Evolutionary conservation across 2,329 filamentous ascomycete species (phyloP), one percentile per base, ranked within the genome.

Genomic region (Fusarium piperis): DNA sequence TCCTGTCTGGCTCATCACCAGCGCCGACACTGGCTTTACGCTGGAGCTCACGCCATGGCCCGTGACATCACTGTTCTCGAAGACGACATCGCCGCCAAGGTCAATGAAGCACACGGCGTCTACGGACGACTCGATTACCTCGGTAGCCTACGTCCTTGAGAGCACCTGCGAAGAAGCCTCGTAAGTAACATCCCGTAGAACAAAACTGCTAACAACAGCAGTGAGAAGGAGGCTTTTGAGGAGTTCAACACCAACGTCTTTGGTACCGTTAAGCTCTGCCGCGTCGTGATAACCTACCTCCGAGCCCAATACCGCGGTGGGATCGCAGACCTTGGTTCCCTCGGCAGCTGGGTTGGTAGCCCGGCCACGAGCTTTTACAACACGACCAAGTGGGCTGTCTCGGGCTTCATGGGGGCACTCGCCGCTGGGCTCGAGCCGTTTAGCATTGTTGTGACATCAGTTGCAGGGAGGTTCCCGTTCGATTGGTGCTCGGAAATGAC

Each of bases 161-260:
- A 63, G 68, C 16, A 59, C 68, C 9, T 59, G 59, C 23, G 70
- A 72, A 41, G 70, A 72, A 56, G 59, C 65, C n/a, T 66, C 59
- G 65, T 62, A 46, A 60, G 70, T 23, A 26, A 13, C 32, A 13
- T 35, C 8, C 15, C 20, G 20, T 16, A 18, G 23, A 32, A 32
- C 18, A 11, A 6, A 15, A 10, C 18, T 9, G 18, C 32, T 60
- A n/a, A 61, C 23, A 11, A 26, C 12, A 16, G n/a, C 11, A 78
- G 73, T 59, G 65, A 73, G 28, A 72, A 78, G 26, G 79, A 82
- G 59, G 74, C 79, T 32, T 74, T 74, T 12, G 78, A 77, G 28
- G 68, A 78, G 11, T 86, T 84, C 76, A 80, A 84, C 68, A 85
- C 84, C 55, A 88, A 88, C 70, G 83, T 87, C 51, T 83, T 87